Evolutionary conservation across 2,329 filamentous ascomycete species (phyloP).

Genomic region (Ophiostoma piceae): DNA sequence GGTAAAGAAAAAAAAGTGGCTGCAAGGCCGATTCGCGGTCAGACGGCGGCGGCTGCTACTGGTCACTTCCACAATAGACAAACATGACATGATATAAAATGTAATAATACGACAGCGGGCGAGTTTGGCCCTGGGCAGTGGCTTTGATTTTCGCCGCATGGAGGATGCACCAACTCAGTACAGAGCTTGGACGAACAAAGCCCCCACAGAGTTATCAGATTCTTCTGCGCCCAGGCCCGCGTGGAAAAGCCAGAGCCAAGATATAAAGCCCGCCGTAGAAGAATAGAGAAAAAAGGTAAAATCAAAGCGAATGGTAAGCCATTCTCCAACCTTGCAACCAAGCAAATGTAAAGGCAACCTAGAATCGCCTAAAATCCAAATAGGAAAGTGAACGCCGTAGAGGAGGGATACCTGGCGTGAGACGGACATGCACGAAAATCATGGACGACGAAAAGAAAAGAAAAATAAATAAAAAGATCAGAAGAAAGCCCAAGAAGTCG

Average conservation of each 20-base stretch:
- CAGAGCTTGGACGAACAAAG: background rate
- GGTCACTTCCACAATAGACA: background rate
- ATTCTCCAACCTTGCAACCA: background rate
- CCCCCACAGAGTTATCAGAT: constrained; percentile 12
- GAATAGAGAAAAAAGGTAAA: background rate
- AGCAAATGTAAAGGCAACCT: background rate
- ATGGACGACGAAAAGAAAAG: background rate
- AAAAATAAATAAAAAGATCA: background rate
- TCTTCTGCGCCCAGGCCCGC: constrained; percentile 3
- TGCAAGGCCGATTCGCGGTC: background rate
- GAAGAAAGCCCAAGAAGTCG: no score
- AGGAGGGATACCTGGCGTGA: background rate
- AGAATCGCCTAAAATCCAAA: background rate
- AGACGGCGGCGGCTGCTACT: background rate
- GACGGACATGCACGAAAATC: background rate
- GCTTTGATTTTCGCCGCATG: background rate
- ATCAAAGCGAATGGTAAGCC: constrained; percentile 2
- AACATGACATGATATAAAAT: background rate
- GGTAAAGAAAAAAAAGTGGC: background rate
- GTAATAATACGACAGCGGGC: constrained; percentile 3
- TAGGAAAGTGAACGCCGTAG: background rate
- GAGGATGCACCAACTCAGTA: background rate
- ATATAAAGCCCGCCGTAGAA: background rate
- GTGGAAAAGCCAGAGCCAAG: background rate
- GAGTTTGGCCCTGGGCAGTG: background rate